Conservation (phyloP, 306 rosid species). For the Vigna angularis region DNA sequence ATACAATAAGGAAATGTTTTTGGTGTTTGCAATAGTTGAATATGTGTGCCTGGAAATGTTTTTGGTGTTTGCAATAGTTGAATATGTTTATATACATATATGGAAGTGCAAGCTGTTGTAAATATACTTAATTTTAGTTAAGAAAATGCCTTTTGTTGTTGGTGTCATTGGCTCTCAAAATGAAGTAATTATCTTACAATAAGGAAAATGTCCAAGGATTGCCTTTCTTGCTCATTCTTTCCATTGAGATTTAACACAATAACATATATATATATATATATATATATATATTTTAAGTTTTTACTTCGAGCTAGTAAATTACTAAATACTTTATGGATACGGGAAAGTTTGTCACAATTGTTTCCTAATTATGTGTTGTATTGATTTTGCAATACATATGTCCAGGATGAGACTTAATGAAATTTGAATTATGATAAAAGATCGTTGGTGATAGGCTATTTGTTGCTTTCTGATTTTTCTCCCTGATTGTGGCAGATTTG, state of each 20-base stretch:
- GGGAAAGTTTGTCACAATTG: background rate
- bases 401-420: background rate
- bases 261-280: background rate
- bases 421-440: background rate
- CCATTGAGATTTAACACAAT: background rate
- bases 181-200: slow-evolving; percentile 25
- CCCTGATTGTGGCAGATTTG: background rate
- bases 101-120: background rate
- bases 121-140: background rate
- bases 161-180: background rate
- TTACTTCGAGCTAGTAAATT: slow-evolving; percentile 29
- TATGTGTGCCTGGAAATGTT: background rate
- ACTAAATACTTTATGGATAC: background rate
- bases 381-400: no score
- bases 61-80: background rate
- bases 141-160: background rate
- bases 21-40: background rate
- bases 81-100: background rate
- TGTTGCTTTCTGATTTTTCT: background rate
- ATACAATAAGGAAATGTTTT: slow-evolving; percentile 17
- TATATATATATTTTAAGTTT: background rate
- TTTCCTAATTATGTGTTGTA: background rate
- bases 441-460: background rate
- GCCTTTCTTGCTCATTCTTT: slow-evolving; percentile 19
- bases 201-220: slow-evolving; percentile 11